Conservation (phyloP, 2,329 filamentous ascomycete genomes). For the Rugonectria rugulosa region DNA sequence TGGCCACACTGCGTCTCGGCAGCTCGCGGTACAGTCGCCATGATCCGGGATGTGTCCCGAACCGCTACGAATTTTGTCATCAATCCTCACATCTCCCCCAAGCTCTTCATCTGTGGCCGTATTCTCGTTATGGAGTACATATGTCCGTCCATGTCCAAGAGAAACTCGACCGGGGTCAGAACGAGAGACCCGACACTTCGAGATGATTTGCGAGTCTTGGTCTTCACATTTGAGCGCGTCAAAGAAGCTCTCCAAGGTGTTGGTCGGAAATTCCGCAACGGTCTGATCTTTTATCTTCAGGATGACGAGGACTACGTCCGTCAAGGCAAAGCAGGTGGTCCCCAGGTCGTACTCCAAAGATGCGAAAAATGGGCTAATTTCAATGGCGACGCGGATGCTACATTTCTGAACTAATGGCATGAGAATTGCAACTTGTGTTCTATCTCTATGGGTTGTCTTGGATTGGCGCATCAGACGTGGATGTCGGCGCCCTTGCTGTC, state of each 20-base stretch:
- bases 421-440: not conserved
- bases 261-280: slow-evolving; percentile 32
- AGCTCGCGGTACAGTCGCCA: slow-evolving; percentile 24
- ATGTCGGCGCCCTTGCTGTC: slow-evolving; percentile 23
- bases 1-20: slow-evolving; percentile 37
- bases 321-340: slow-evolving; percentile 24
- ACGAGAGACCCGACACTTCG: slow-evolving; percentile 24
- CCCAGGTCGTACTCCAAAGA: slow-evolving; percentile 22
- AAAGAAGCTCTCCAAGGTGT: slow-evolving; percentile 24
- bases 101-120: slow-evolving; percentile 27
- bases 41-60: slow-evolving; percentile 30
- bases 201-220: slow-evolving; percentile 32
- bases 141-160: slow-evolving; percentile 10
- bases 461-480: not conserved
- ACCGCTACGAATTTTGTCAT: slow-evolving; percentile 19
- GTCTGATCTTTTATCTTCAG: slow-evolving; percentile 28
- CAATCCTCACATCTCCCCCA: slow-evolving; percentile 29
- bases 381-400: slow-evolving; percentile 1
- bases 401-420: not conserved
- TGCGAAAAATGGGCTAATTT: slow-evolving; percentile 30
- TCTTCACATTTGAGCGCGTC: slow-evolving; percentile 22
- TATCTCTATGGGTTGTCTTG: too few relatives aligned
- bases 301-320: slow-evolving; percentile 19
- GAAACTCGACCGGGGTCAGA: not conserved
- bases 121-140: slow-evolving; percentile 33